These are phyloP conservation scores for Beauveria pseudobassiana DNA, from an alignment of 2,329 filamentous ascomycete species.

Conservation along the genomic window DNA sequence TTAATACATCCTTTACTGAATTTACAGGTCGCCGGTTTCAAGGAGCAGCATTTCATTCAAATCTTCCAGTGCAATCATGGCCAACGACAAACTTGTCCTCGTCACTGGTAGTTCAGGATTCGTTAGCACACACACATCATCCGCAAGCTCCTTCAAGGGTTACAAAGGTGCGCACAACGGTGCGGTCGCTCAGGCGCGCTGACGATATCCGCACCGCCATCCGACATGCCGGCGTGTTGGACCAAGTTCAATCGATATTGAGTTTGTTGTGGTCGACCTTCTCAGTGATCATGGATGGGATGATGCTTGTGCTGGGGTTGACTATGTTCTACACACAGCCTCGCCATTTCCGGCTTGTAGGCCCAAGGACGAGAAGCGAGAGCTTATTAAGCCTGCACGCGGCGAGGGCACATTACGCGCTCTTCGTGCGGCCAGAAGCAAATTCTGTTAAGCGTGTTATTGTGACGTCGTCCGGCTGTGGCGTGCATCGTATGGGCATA, in stretches of 20 bases:
- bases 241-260: slow-evolving; percentile 15
- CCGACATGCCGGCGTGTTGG: slow-evolving; percentile 5
- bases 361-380: slow-evolving; percentile 11
- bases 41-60: not conserved
- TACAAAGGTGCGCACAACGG: slow-evolving; percentile 14
- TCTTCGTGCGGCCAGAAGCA: slow-evolving; percentile 12
- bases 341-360: slow-evolving; percentile 22
- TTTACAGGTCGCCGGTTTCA: no score
- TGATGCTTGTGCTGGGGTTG: slow-evolving; percentile 21
- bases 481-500: not conserved
- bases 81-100: slow-evolving; percentile 12
- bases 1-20: no score
- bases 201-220: slow-evolving; percentile 15
- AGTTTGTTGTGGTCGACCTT: slow-evolving; percentile 15
- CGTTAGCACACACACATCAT: slow-evolving; percentile 16
- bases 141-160: slow-evolving; percentile 15
- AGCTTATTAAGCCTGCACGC: slow-evolving; percentile 15
- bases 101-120: slow-evolving; percentile 20
- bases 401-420: slow-evolving; percentile 16
- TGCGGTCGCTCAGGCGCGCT: slow-evolving; percentile 10
- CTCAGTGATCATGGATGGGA: slow-evolving; percentile 21
- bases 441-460: slow-evolving; percentile 14
- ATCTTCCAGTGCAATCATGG: not conserved
- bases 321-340: slow-evolving; percentile 26
- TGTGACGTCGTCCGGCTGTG: slow-evolving; percentile 11